Evolutionary conservation across 257 asterid genomes (phyloP).

Genomic region (Solanum appendiculatum): DNA sequence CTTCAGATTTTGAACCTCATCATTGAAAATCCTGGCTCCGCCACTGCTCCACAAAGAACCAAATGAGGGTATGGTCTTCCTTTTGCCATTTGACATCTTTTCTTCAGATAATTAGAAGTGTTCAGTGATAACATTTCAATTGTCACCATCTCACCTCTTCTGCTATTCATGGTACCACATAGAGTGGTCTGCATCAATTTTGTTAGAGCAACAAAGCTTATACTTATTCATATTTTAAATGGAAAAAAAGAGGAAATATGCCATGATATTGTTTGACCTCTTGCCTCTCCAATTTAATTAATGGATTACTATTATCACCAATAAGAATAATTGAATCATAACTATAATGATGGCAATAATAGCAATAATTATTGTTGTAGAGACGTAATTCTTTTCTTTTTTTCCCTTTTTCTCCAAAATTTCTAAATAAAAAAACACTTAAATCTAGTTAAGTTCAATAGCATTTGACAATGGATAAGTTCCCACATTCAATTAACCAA

Average conservation of each 20-base stretch:
- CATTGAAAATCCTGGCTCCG: too few species aligned
- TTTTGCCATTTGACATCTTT: not conserved
- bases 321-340: not conserved
- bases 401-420: not conserved
- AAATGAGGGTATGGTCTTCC: not conserved
- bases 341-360: not conserved
- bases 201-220: not conserved
- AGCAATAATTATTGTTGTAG: not conserved
- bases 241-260: fast-evolving
- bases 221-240: not conserved
- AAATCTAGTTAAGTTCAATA: not conserved
- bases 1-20: too few species aligned
- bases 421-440: not conserved
- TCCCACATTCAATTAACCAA: not conserved
- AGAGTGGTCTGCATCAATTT: not conserved
- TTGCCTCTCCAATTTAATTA: not conserved
- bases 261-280: not conserved
- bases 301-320: not conserved
- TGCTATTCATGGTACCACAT: not conserved
- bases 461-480: not conserved
- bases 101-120: not conserved
- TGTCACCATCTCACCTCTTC: not conserved
- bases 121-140: not conserved
- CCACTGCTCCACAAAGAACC: not conserved
- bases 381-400: not conserved